phyloP scores from a whole-genome alignment of 2,329 filamentous ascomycete genomes.

The Aspergillus phoenicis region DNA sequence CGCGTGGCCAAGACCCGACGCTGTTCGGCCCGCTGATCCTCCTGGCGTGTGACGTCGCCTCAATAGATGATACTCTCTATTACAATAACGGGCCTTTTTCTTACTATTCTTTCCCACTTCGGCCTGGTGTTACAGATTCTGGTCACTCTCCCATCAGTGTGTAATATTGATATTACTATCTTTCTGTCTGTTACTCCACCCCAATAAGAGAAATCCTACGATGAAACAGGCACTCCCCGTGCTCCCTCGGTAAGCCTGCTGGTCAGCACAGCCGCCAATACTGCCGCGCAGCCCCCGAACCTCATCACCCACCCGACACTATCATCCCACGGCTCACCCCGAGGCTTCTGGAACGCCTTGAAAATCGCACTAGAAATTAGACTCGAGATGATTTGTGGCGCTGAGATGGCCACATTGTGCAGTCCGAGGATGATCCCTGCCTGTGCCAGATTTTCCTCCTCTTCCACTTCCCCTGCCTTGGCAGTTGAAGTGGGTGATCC shows the following conservation, averaged over 20 bases:
- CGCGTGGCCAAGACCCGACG: slow-evolving; percentile 5
- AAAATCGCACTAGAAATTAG: slow-evolving; percentile 83
- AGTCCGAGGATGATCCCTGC: slow-evolving; percentile 90
- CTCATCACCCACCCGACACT: slow-evolving; percentile 86
- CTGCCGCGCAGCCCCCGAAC: slow-evolving; percentile 76
- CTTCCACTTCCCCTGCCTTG: slow-evolving; percentile 25
- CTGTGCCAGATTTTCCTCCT: slow-evolving; percentile 66
- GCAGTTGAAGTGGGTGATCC: slow-evolving; percentile 23
- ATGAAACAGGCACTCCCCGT: slow-evolving; percentile 1
- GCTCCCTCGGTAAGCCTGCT: slow-evolving; percentile 65
- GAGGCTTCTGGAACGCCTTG: slow-evolving; percentile 79
- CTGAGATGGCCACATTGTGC: slow-evolving; percentile 91
- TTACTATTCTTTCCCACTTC: not conserved
- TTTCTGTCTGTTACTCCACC: not conserved
- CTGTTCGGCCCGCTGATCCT: slow-evolving; percentile 8
- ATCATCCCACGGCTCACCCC: slow-evolving; percentile 79
- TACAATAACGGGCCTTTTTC: not conserved
- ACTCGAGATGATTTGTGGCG: slow-evolving; percentile 88
- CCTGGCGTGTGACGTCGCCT: not conserved
- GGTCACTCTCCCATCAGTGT: no score
- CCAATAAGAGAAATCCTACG: not conserved
- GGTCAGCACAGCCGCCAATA: slow-evolving; percentile 75
- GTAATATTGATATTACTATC: not conserved
- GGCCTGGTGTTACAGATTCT: no score
- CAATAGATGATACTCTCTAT: not conserved